Percentiles rank a stretch among this genome's conserved stretches.
These are phyloP conservation scores for Thermoascus crustaceus DNA, from an alignment of 2,329 filamentous ascomycete species.

Conservation along the genomic window DNA sequence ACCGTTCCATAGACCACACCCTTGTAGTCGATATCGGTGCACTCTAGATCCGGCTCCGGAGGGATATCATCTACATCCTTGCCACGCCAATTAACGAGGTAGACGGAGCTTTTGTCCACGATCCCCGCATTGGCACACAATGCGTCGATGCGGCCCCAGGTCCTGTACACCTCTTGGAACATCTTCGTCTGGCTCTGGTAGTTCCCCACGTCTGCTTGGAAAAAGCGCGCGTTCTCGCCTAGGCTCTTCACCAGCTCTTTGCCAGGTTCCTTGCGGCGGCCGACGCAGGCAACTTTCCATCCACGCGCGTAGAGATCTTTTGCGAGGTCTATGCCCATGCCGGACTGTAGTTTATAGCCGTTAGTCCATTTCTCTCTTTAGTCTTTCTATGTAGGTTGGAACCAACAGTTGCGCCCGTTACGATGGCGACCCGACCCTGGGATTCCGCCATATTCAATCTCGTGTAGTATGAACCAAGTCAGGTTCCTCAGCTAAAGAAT, in stretches of 20 bases:
- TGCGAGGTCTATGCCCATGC: constrained; percentile 24
- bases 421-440: background rate
- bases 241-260: constrained; percentile 26
- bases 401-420: background rate
- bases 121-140: constrained; percentile 46
- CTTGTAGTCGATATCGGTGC: constrained; percentile 46
- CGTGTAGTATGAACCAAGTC: background rate
- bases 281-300: constrained; percentile 29
- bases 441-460: background rate
- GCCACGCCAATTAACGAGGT: constrained; percentile 31
- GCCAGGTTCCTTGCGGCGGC: constrained; percentile 27
- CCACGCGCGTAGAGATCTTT: constrained; percentile 27
- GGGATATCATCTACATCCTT: constrained; percentile 29
- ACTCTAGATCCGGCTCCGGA: constrained; percentile 36
- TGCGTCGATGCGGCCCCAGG: constrained; percentile 41
- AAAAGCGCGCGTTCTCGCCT: constrained; percentile 33
- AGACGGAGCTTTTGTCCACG: constrained; percentile 40
- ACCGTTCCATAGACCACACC: constrained; percentile 44
- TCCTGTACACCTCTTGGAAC: constrained; percentile 37
- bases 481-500: too few relatives aligned
- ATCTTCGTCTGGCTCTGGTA: constrained; percentile 39
- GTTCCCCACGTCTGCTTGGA: constrained; percentile 38
- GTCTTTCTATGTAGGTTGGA: background rate
- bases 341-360: background rate
- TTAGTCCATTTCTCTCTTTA: background rate